Evolutionary conservation across 2,329 filamentous ascomycete genomes (phyloP).

Genomic region (Clarireedia homoeocarpa): DNA sequence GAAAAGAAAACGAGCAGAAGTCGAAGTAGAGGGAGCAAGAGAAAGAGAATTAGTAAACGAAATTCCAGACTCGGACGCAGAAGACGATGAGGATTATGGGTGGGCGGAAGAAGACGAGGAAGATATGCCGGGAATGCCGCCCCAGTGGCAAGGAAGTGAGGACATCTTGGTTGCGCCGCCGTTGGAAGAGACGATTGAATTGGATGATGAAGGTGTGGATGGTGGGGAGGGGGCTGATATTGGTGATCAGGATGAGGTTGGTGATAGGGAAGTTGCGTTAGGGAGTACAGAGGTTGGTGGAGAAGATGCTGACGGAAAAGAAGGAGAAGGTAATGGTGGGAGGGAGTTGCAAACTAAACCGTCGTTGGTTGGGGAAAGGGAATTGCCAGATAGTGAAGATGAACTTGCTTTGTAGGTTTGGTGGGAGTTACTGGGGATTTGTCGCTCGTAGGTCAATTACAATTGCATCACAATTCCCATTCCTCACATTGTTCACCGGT

Average conservation of each 20-base stretch:
- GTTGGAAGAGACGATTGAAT: slow-evolving; percentile 12
- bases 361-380: background rate
- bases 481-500: too few species aligned
- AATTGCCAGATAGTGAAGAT: background rate
- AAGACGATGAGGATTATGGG: slow-evolving; percentile 60
- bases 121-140: slow-evolving; percentile 46
- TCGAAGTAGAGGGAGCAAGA: slow-evolving; percentile 37
- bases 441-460: too few species aligned
- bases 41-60: slow-evolving; percentile 55
- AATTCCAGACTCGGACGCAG: slow-evolving; percentile 52
- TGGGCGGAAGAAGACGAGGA: slow-evolving; percentile 63
- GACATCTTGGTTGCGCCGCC: slow-evolving; percentile 43
- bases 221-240: background rate
- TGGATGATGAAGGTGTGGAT: background rate
- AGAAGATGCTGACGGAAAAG: background rate
- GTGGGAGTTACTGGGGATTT: too few species aligned
- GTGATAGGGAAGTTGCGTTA: background rate
- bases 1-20: slow-evolving; percentile 59
- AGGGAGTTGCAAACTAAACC: background rate
- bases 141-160: slow-evolving; percentile 61
- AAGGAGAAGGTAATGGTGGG: too few species aligned
- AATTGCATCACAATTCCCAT: too few species aligned
- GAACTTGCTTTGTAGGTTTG: background rate
- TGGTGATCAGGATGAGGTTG: background rate
- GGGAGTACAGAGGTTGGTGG: background rate